Percentiles rank a stretch among this genome's conserved stretches.
These are phyloP conservation scores for Dictyostelium firmibasis DNA, from an alignment of 78 protist species.

Conservation along the genomic window DNA sequence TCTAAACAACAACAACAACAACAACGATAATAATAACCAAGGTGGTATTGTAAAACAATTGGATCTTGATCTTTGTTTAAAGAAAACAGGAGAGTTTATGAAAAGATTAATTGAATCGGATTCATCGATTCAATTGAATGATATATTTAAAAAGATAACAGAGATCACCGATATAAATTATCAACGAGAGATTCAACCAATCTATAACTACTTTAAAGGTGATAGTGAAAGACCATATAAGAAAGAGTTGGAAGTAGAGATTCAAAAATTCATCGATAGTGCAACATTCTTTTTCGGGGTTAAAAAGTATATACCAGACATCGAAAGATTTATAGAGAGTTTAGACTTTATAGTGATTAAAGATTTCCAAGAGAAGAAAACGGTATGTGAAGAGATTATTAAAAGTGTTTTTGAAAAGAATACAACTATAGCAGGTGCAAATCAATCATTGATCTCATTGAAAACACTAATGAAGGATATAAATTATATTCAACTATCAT, in stretches of 20 bases:
- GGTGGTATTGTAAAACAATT: not conserved
- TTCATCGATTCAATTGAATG: conserved; percentile 23
- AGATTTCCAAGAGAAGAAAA: not conserved
- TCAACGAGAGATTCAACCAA: not conserved
- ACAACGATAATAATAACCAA: too few species aligned
- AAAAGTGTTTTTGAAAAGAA: not conserved
- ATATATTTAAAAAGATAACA: not conserved
- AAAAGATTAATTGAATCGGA: not conserved
- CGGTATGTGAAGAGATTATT: not conserved
- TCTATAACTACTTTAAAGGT: not conserved
- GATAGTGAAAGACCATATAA: not conserved
- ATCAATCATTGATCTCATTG: not conserved
- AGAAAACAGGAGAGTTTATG: not conserved
- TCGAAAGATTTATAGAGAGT: not conserved
- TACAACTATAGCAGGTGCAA: not conserved
- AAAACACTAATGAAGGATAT: not conserved
- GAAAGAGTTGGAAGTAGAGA: not conserved
- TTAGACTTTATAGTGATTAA: not conserved
- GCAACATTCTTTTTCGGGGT: conserved; percentile 19
- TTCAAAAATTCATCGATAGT: not conserved
- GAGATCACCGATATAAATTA: not conserved
- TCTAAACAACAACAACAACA: too few species aligned
- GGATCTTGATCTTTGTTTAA: not conserved
- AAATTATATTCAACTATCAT: not conserved
- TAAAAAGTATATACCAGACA: not conserved